Percentiles rank a stretch among this genome's conserved stretches.
Evolutionary conservation across 2,329 filamentous ascomycete genomes (phyloP).

Genomic region (Neonectria faginata): DNA sequence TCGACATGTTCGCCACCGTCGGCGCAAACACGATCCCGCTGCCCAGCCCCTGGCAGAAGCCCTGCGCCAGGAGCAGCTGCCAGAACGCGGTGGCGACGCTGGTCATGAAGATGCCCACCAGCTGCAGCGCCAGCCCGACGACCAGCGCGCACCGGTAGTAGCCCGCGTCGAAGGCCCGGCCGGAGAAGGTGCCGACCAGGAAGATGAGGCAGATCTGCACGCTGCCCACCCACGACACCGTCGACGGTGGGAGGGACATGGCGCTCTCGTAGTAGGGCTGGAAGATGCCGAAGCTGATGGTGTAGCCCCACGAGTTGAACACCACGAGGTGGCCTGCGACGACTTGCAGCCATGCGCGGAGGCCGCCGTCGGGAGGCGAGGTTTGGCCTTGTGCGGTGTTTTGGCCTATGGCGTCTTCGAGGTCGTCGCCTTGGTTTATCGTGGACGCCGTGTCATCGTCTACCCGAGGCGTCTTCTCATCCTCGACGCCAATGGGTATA

Average conservation of each 20-base stretch:
- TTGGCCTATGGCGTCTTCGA: not conserved
- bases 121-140: constrained; percentile 55
- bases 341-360: constrained; percentile 54
- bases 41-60: constrained; percentile 68
- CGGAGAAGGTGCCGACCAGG: constrained; percentile 55
- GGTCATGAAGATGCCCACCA: constrained; percentile 59
- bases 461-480: constrained; percentile 1
- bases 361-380: constrained; percentile 52
- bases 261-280: constrained; percentile 53
- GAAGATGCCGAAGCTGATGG: constrained; percentile 55
- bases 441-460: constrained; percentile 21
- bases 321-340: constrained; percentile 53
- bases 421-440: constrained; percentile 5
- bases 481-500: not conserved
- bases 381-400: not conserved
- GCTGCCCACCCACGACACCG: constrained; percentile 63
- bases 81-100: constrained; percentile 58
- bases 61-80: constrained; percentile 65
- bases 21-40: constrained; percentile 66
- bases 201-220: constrained; percentile 59
- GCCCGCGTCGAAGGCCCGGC: constrained; percentile 57
- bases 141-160: constrained; percentile 51
- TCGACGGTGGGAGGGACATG: constrained; percentile 49
- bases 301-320: constrained; percentile 55
- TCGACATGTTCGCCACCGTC: constrained; percentile 65